Evolutionary conservation across 2,329 filamentous ascomycete genomes (phyloP).

Genomic region (Remersonia thermophila): DNA sequence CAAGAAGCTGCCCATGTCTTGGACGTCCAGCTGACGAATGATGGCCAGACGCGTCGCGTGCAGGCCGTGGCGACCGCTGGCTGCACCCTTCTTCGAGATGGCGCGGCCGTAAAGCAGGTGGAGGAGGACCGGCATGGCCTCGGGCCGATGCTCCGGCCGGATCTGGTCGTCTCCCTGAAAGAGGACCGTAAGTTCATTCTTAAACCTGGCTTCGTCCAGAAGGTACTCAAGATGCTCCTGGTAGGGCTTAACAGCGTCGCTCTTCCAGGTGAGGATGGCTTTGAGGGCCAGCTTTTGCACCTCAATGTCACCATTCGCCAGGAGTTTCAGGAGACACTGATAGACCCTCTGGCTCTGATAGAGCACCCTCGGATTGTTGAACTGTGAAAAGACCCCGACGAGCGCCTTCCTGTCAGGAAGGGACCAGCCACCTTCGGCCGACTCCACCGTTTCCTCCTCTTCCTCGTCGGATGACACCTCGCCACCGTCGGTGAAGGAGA

Average conservation of each 20-base stretch:
- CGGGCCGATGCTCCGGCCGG: conserved; percentile 56
- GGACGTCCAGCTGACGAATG: conserved; percentile 60
- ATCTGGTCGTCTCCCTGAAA: conserved; percentile 66
- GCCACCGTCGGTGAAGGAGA: conserved; percentile 60
- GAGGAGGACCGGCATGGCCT: conserved; percentile 75
- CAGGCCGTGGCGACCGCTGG: conserved; percentile 68
- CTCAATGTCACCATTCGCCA: conserved; percentile 81
- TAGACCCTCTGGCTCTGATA: conserved; percentile 70
- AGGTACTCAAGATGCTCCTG: conserved; percentile 77
- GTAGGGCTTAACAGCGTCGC: conserved; percentile 60
- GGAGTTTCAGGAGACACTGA: conserved; percentile 56
- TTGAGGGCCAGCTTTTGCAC: conserved; percentile 78
- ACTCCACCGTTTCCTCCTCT: conserved; percentile 24
- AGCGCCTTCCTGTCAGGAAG: conserved; percentile 75
- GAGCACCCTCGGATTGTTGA: conserved; percentile 73
- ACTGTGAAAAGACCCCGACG: conserved; percentile 69
- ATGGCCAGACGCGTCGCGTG: conserved; percentile 71
- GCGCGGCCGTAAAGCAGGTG: conserved; percentile 81
- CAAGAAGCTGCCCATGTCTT: conserved; percentile 70
- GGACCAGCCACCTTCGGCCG: conserved; percentile 44
- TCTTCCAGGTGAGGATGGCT: conserved; percentile 81
- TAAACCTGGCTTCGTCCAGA: conserved; percentile 81
- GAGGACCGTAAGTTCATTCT: conserved; percentile 85
- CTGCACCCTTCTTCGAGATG: conserved; percentile 66
- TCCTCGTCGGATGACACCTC: conserved; percentile 25